These are phyloP conservation scores for Trichoderma koningii DNA, from an alignment of 2,329 filamentous ascomycete species.

Conservation along the genomic window DNA sequence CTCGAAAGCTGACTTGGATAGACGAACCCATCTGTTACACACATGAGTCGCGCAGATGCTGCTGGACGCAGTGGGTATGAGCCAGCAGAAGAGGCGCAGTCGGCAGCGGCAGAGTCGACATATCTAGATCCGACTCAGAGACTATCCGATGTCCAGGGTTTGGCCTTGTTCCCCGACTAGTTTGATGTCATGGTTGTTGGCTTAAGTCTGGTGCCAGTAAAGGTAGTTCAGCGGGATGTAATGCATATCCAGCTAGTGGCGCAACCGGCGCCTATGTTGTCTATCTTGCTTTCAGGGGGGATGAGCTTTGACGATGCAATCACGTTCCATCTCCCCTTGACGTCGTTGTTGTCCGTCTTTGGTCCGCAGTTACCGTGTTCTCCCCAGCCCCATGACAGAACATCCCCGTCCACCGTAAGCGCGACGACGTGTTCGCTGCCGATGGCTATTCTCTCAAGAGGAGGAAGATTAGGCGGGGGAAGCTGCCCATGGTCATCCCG, in stretches of 20 bases:
- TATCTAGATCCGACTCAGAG: conserved; percentile 71
- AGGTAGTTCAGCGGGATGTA: conserved; percentile 28
- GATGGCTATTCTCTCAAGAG: conserved; percentile 65
- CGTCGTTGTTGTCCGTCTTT: conserved; percentile 62
- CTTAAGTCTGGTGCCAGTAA: not conserved
- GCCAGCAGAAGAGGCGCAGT: conserved; percentile 27
- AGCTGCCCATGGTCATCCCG: conserved; percentile 84
- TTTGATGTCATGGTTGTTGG: not conserved
- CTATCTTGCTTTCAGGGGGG: conserved; percentile 54
- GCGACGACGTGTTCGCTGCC: conserved; percentile 91
- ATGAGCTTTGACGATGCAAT: conserved; percentile 62
- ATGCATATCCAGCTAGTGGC: conserved; percentile 81
- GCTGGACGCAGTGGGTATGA: conserved; percentile 31
- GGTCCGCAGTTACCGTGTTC: conserved; percentile 96
- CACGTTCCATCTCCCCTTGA: conserved; percentile 69
- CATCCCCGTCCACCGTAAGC: conserved; percentile 62
- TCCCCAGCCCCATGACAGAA: conserved; percentile 93
- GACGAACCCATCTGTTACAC: conserved; percentile 49
- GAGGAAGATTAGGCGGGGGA: conserved; percentile 62
- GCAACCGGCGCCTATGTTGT: conserved; percentile 77
- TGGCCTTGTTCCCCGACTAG: conserved; percentile 48
- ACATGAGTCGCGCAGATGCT: conserved; percentile 45
- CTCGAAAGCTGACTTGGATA: conserved; percentile 35
- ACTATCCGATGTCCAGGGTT: conserved; percentile 64
- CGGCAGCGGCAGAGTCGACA: conserved; percentile 36